phyloP scores from a whole-genome alignment of 345 rosid species.

The Syzygium oleosum region DNA sequence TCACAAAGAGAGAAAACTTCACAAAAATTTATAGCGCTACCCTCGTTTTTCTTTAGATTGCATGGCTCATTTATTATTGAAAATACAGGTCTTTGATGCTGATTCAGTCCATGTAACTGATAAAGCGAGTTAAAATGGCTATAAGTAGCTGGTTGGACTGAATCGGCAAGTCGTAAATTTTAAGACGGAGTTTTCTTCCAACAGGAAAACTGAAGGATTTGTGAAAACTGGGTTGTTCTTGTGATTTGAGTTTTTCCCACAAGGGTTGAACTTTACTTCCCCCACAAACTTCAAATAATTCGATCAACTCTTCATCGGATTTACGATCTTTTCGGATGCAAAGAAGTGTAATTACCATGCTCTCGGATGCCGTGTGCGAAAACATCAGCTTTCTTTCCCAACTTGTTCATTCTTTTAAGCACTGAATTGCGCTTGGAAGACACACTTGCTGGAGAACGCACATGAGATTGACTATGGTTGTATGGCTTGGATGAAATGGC shows the following conservation, averaged over 20 bases:
- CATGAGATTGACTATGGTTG: background rate
- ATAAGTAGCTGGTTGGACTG: background rate
- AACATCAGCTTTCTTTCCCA: slow-evolving; percentile 14
- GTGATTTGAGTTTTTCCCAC: too few species aligned
- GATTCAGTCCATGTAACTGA: background rate
- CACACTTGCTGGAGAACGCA: background rate
- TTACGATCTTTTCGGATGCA: background rate
- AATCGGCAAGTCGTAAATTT: background rate
- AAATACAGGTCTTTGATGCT: background rate
- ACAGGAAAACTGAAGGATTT: background rate
- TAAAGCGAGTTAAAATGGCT: background rate
- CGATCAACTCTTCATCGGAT: background rate
- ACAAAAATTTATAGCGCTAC: background rate
- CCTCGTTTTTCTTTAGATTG: background rate
- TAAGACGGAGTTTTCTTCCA: background rate
- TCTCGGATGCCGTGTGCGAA: slow-evolving; percentile 9
- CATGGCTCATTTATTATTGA: background rate
- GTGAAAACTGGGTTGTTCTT: too few species aligned
- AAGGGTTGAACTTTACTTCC: background rate
- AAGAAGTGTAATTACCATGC: slow-evolving; percentile 5
- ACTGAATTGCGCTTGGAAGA: background rate
- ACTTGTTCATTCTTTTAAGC: slow-evolving; percentile 6
- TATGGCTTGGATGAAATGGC: background rate
- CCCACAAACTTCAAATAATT: background rate
- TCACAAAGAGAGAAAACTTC: background rate